These are phyloP conservation scores for Osmanthus fragrans DNA, from an alignment of 257 asterid genomes.

Conservation along the genomic window DNA sequence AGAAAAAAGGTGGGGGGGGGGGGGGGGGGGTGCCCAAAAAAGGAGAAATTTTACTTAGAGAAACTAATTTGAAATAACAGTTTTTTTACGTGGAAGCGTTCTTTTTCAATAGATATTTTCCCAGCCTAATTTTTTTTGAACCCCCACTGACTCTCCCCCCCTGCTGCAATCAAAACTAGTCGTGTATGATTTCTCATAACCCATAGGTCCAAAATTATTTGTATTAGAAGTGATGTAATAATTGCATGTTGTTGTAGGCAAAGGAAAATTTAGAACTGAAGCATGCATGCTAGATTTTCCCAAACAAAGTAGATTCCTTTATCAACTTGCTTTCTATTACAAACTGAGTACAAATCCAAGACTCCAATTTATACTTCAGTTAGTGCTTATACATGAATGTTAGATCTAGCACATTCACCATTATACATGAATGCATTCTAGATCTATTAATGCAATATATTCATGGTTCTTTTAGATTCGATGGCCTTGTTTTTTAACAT, in stretches of 20 bases:
- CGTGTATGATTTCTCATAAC: neutral
- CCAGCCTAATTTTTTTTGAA: no score
- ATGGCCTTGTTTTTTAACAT: neutral
- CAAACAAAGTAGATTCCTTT: neutral
- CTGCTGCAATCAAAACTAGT: neutral
- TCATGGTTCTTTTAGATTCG: neutral
- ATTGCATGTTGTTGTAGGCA: conserved; percentile 1
- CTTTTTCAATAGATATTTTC: no score
- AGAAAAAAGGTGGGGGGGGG: no score
- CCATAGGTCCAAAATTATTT: neutral
- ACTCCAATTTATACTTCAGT: neutral
- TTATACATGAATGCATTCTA: neutral
- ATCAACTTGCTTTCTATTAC: neutral
- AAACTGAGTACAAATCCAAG: neutral
- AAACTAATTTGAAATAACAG: no score
- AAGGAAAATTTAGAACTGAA: neutral
- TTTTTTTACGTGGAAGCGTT: no score
- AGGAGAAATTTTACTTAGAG: no score
- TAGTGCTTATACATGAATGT: neutral
- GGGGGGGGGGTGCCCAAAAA: no score
- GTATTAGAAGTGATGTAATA: neutral
- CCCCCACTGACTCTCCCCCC: no score
- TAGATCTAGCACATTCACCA: neutral
- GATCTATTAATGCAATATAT: neutral
- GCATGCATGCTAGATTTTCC: neutral